These are phyloP conservation scores for Lobulomyces angularis DNA, from an alignment of 192 early-diverging fungal species.

Conservation along the genomic window DNA sequence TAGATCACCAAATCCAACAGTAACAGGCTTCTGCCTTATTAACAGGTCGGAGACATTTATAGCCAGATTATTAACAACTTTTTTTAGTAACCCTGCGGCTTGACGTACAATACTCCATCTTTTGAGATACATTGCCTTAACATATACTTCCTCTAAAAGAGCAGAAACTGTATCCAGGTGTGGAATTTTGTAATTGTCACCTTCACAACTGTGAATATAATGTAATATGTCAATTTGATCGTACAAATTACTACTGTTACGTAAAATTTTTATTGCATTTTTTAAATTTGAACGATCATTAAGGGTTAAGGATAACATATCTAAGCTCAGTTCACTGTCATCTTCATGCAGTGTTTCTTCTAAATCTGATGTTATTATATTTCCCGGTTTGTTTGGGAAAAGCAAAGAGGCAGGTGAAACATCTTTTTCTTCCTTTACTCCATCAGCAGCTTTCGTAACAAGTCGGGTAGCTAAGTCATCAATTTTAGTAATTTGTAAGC, in stretches of 20 bases:
- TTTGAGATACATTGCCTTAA: slow-evolving; percentile 56
- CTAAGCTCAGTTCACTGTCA: neutral
- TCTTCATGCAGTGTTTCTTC: neutral
- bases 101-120: slow-evolving; percentile 76
- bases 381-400: too few relatives aligned
- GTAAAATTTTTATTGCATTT: slow-evolving; percentile 45
- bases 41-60: slow-evolving; percentile 70
- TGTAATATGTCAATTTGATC: slow-evolving; percentile 74
- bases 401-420: neutral
- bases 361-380: too few relatives aligned
- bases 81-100: slow-evolving; percentile 59
- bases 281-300: slow-evolving; percentile 46
- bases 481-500: too few relatives aligned
- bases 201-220: slow-evolving; percentile 58
- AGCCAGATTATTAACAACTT: slow-evolving; percentile 62
- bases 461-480: too few relatives aligned
- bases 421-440: neutral
- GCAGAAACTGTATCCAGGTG: slow-evolving; percentile 42
- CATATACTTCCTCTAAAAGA: slow-evolving; percentile 70
- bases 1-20: slow-evolving; percentile 53
- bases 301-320: slow-evolving; percentile 48
- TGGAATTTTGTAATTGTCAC: slow-evolving; percentile 29
- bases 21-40: slow-evolving; percentile 63
- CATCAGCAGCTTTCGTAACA: neutral
- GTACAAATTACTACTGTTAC: slow-evolving; percentile 54